Conservation (phyloP, 1,284 basidiomycete genomes). For the Ustilago crameri region DNA sequence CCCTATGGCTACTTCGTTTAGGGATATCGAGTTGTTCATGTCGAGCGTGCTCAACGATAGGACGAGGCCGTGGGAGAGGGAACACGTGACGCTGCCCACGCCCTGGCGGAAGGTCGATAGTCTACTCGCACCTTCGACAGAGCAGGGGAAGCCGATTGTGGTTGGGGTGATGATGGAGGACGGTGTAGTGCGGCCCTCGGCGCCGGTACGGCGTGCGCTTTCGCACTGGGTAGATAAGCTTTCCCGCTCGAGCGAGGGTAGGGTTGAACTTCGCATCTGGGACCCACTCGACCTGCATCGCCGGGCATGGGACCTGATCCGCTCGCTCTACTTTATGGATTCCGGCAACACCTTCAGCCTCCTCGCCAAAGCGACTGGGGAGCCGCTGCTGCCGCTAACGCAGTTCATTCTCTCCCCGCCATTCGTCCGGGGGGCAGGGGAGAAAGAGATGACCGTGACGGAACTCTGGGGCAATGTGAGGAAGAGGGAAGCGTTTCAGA, state of each 20-base stretch:
- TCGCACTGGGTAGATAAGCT: constrained; percentile 32
- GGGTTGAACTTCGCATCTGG: constrained; percentile 26
- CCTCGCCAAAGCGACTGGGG: constrained; percentile 35
- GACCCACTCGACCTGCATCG: constrained; percentile 31
- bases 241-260: not conserved
- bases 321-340: constrained; percentile 55
- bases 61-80: constrained; percentile 37
- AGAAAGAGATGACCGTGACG: constrained; percentile 23
- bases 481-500: constrained; percentile 29
- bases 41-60: constrained; percentile 27
- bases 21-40: constrained; percentile 52
- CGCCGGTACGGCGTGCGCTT: constrained; percentile 30
- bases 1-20: constrained; percentile 25
- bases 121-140: constrained; percentile 1
- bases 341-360: constrained; percentile 37
- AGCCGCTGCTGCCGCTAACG: constrained; percentile 48
- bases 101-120: constrained; percentile 37
- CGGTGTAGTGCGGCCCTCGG: constrained; percentile 31
- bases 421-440: constrained; percentile 16
- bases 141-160: constrained; percentile 11
- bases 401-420: constrained; percentile 40
- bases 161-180: constrained; percentile 44
- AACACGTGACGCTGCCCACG: constrained; percentile 16
- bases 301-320: constrained; percentile 45
- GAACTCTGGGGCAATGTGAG: constrained; percentile 26